Evolutionary conservation across 2,329 filamentous ascomycete species (phyloP).

Genomic region (Sarocladium oryzae): DNA sequence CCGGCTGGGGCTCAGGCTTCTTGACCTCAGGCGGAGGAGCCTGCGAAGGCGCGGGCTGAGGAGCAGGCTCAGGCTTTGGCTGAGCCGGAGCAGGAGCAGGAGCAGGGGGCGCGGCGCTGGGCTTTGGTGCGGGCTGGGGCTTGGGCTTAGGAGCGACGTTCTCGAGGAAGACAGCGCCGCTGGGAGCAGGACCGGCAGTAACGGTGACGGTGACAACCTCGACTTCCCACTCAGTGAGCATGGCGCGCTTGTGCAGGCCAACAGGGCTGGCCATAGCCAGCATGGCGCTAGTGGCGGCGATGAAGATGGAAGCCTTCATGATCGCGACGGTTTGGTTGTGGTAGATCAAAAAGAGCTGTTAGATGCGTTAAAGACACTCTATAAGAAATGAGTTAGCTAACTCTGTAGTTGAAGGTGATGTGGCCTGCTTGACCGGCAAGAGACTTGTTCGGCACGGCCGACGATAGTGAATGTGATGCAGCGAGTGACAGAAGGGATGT

Average conservation of each 20-base stretch:
- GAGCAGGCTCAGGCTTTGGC: conserved; percentile 11
- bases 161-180: conserved; percentile 19
- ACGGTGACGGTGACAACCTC: conserved; percentile 40
- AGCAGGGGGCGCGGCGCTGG: not conserved
- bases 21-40: conserved; percentile 9
- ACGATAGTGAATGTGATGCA: not conserved
- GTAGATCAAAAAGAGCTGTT: conserved; percentile 7
- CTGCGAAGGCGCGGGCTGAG: not conserved
- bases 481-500: not conserved
- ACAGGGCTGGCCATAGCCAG: conserved; percentile 38
- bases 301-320: conserved; percentile 45
- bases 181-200: conserved; percentile 25
- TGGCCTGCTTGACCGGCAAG: conserved; percentile 8
- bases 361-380: conserved; percentile 6
- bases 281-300: conserved; percentile 39
- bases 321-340: conserved; percentile 20
- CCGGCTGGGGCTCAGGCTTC: conserved; percentile 12
- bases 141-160: conserved; percentile 14
- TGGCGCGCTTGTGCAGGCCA: conserved; percentile 30
- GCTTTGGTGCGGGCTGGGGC: conserved; percentile 10
- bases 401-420: not conserved
- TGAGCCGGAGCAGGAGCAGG: conserved; percentile 3
- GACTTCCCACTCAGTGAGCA: conserved; percentile 34
- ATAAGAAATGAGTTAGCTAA: conserved; percentile 6
- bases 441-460: not conserved